Base-by-base conservation (phyloP, 2,329 filamentous ascomycete species). In the Torrubiellomyces zombiae region DNA sequence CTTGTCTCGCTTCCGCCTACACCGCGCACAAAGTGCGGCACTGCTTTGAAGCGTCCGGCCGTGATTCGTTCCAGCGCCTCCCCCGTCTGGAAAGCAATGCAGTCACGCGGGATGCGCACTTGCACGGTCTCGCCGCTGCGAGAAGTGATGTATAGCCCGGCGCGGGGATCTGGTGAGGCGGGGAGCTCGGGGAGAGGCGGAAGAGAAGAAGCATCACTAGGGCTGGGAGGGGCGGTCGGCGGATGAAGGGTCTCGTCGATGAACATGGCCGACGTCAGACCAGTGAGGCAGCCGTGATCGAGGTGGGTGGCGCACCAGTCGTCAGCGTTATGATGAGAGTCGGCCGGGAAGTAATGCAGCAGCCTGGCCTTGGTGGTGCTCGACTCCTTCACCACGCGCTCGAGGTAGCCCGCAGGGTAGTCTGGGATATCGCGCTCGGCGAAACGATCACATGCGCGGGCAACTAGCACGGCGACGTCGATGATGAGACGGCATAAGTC, bases 221-320 rank as follows among this genome's bases (percentile, higher is more conserved):
- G 47, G 1, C 55, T 44, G 20, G 52, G 36, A 19, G 54, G 39
- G 30, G 39, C 33, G 33, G 56, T 38, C 31, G 47, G 45, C n/a
- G n/a, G n/a, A n/a, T n/a, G n/a, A n/a, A n/a, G n/a, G 17, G 49
- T 52, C 53, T 95, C 86, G 43, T 95, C 82, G 33, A 95, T 65
- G 49, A 92, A 95, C 83, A 95, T 93, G 37, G 86, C 85, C 3
- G 78, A 86, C 1, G 89, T 98, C 17, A 98, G 62, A 9, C 85
- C 86, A 0, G 89, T 98, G 16, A 98, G 63, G 45, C 86, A 95
- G 21, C 89, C 83, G 41, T 94, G 83, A 49, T 95, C 86, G 28
- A 89, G 59, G 47, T 89, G 79, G 2, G 77, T 82, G 4, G 83
- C 80, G 49, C 86, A 98, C 89, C 89, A 98, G 53, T 91, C 80